Evolutionary conservation across 495 filamentous ascomycete species (phyloP).

Genomic region (Xylaria cubensis): DNA sequence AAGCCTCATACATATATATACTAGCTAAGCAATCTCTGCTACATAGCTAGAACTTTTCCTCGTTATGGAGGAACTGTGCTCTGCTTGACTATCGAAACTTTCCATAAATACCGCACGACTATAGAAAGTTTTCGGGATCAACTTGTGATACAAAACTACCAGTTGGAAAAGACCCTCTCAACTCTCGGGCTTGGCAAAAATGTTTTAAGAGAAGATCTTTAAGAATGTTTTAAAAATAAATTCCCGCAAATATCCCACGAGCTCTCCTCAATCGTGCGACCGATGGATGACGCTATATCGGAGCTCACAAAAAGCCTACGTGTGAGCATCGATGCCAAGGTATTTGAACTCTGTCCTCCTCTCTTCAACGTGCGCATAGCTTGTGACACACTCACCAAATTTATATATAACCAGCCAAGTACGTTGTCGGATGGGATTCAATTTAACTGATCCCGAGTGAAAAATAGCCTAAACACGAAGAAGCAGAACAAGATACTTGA

Average conservation of each 20-base stretch:
- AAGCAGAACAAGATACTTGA: conserved; percentile 4
- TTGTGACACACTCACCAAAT: not conserved
- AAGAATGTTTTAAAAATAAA: not conserved
- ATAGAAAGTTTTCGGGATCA: conserved; percentile 5
- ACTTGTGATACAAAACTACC: conserved; percentile 3
- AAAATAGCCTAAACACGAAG: conserved; percentile 1
- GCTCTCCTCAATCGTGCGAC: not conserved
- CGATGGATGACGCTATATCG: not conserved
- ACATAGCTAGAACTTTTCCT: no score
- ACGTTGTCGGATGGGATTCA: not conserved
- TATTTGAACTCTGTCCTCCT: not conserved
- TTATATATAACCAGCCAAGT: not conserved
- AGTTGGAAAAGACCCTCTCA: conserved; percentile 13
- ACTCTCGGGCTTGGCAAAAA: conserved; percentile 11
- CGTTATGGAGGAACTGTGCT: no score
- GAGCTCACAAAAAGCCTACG: not conserved
- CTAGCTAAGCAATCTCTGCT: no score
- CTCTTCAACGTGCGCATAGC: not conserved
- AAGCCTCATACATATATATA: no score
- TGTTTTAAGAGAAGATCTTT: not conserved
- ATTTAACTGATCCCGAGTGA: conserved; percentile 5
- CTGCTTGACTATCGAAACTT: not conserved
- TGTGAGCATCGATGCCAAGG: conserved; percentile 5
- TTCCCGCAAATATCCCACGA: conserved; percentile 13
- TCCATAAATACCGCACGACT: not conserved